Evolutionary conservation across 1,284 basidiomycete genomes (phyloP), one percentile per base, ranked within the genome.

Genomic region (Ceratobasidium papillatum): DNA sequence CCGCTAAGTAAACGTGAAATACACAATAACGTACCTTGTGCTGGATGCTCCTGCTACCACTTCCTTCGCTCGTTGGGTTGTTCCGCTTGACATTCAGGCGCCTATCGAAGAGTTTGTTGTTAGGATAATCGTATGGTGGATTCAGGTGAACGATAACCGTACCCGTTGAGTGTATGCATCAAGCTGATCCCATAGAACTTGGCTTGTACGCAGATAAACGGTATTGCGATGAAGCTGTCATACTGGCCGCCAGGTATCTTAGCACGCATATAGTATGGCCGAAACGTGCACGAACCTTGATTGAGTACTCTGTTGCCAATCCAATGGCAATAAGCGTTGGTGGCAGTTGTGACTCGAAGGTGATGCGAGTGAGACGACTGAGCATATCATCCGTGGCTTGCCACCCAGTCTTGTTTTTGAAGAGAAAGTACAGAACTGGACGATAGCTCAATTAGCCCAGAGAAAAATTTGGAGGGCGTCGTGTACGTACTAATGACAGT

Each of bases 311-410:
- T 3, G 30, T 62, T 9, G 63, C 63, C 14, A 74, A 32, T 22
- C 73, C 73, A 65, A 62, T 65, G 27, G 73, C 73, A n/a, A 74
- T 65, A 3, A 74, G n/a, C 14, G 73, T 74, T 0, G 73, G 73
- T 9, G 73, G 73, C 30, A 74, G 32, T 43, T 74, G 73, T 3
- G 73, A 74, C 45, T 74, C 73, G 49, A 74, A 74, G 3, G 73
- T 74, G 43, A 74, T 64, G 19, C 73, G 61, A 34, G 51, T 47
- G 30, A 74, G 62, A 30, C 62, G 34, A n/a, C 43, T n/a, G 3
- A 74, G 49, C 19, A 65, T 54, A 47, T 58, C n/a, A 30, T 74
- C 51, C 19, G 59, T 74, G 5, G 41, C 49, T 36, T n/a, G 30
- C 73, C 73, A 69, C 4, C 66, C 66, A 22, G 66, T 69, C 22